These are phyloP conservation scores for Ustilago lituana DNA, from an alignment of 1,284 basidiomycete genomes.

Conservation along the genomic window DNA sequence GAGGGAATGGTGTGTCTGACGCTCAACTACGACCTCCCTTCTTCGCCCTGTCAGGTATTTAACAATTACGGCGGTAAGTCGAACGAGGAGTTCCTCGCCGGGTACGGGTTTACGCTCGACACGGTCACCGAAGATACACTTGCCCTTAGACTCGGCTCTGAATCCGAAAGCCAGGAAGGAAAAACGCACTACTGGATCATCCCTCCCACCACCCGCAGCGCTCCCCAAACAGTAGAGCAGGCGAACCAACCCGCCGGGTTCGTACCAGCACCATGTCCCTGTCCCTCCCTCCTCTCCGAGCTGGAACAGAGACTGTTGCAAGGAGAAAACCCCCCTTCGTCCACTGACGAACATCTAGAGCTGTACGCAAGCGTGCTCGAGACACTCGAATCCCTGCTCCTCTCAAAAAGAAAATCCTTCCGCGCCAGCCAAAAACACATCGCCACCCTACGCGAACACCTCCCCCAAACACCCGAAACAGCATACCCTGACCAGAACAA, in stretches of 20 bases:
- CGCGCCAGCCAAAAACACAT: slow-evolving; percentile 9
- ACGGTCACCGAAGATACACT: slow-evolving; percentile 50
- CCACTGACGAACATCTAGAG: slow-evolving; percentile 6
- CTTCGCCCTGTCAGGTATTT: slow-evolving; percentile 43
- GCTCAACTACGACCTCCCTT: slow-evolving; percentile 1
- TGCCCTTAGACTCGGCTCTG: slow-evolving; percentile 33
- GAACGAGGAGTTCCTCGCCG: slow-evolving; percentile 60
- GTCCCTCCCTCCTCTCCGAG: slow-evolving; percentile 13
- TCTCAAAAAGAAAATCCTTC: slow-evolving; percentile 39
- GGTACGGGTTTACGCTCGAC: slow-evolving; percentile 57
- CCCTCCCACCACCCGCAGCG: background rate
- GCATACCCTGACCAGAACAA: no score
- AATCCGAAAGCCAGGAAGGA: background rate
- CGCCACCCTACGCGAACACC: background rate
- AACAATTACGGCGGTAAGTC: slow-evolving; percentile 66
- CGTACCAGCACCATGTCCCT: slow-evolving; percentile 10
- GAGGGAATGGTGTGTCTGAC: slow-evolving; percentile 13
- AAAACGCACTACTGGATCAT: slow-evolving; percentile 33
- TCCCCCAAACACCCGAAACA: no score
- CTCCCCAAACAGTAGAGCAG: background rate
- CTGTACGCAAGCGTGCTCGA: slow-evolving; percentile 21
- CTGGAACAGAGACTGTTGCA: slow-evolving; percentile 3
- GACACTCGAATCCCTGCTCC: slow-evolving; percentile 31
- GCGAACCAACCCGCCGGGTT: background rate
- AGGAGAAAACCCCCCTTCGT: background rate